phyloP scores from a whole-genome alignment of 306 rosid species.

The Sphenostylis stenocarpa region DNA sequence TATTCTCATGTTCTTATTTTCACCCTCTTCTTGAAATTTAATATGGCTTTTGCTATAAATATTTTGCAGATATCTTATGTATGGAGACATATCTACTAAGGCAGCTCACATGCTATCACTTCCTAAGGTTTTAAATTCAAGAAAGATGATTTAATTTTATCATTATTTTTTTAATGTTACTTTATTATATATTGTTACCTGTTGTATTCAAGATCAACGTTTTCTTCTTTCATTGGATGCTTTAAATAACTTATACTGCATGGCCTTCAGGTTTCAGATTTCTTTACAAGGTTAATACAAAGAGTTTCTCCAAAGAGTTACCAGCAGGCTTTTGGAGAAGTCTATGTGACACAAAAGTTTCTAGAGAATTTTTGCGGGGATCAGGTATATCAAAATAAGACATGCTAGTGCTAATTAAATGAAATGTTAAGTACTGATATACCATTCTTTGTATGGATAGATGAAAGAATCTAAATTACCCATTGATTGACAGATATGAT shows the following conservation, averaged over 20 bases:
- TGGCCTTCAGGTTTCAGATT: constrained; percentile 72
- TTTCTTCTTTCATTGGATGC: constrained; percentile 17
- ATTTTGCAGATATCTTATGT: constrained; percentile 75
- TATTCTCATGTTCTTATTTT: constrained; percentile 7
- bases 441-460: neutral
- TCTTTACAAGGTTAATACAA: constrained; percentile 87
- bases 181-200: neutral
- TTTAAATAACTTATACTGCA: constrained; percentile 6
- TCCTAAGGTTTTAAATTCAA: constrained; percentile 59
- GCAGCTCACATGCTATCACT: constrained; percentile 89
- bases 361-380: constrained; percentile 88
- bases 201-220: neutral
- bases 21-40: neutral
- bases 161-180: neutral
- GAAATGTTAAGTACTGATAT: constrained; percentile 16
- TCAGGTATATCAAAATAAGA: constrained; percentile 63
- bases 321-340: constrained; percentile 87
- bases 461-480: neutral
- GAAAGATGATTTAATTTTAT: neutral
- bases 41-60: constrained; percentile 15
- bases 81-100: constrained; percentile 80
- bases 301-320: constrained; percentile 99
- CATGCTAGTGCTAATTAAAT: constrained; percentile 10
- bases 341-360: constrained; percentile 80
- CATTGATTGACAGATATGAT: too few species aligned